phyloP scores from a whole-genome alignment of 2,329 filamentous ascomycete genomes.

The Ceratocystis variospora region DNA sequence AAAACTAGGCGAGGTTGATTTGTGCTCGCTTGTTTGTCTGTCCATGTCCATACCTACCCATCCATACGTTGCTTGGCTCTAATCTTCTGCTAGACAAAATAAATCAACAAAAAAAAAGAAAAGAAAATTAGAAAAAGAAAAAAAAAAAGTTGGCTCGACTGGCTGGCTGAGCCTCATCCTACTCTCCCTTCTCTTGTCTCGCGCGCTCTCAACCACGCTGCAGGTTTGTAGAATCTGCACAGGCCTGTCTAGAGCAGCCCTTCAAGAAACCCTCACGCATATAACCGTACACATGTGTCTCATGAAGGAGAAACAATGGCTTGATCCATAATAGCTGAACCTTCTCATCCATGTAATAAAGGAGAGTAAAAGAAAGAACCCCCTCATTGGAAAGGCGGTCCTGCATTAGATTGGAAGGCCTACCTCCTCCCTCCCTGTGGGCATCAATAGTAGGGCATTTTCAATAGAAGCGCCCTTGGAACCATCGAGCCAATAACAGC shows the following conservation, averaged over 20 bases:
- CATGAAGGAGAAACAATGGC: slow-evolving; percentile 3
- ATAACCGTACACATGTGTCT: neutral
- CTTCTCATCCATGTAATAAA: neutral
- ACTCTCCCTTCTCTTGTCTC: neutral
- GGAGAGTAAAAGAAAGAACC: neutral
- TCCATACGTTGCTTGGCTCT: too few relatives aligned
- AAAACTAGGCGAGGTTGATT: neutral
- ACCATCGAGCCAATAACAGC: neutral
- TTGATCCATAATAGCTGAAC: neutral
- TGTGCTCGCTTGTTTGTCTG: neutral
- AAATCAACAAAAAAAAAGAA: too few relatives aligned
- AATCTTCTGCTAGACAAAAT: too few relatives aligned
- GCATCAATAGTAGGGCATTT: neutral
- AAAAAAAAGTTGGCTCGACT: neutral
- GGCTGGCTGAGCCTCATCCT: neutral
- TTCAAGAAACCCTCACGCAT: neutral
- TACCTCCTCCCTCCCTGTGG: neutral
- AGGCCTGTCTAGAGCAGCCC: neutral
- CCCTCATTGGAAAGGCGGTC: neutral
- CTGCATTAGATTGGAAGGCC: neutral
- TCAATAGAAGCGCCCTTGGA: neutral
- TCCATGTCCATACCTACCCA: neutral
- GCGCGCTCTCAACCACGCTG: neutral
- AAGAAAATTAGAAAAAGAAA: too few relatives aligned
- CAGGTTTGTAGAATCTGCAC: neutral